Evolutionary conservation across 805 yeast genomes (phyloP).

Genomic region (Schizosaccharomyces osmophilus): DNA sequence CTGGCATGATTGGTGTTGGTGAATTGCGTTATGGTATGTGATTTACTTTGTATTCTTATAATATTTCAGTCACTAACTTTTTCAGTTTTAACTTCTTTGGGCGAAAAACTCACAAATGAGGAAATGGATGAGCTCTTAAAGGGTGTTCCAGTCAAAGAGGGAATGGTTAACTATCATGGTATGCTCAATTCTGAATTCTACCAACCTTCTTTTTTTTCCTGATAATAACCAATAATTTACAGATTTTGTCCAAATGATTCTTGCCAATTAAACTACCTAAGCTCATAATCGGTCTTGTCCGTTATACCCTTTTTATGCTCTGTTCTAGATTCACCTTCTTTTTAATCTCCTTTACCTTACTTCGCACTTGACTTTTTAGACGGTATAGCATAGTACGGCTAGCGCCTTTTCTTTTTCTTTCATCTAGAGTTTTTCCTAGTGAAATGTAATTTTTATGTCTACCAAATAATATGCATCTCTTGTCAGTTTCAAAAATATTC

Average conservation of each 20-base stretch:
- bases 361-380: no score
- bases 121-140: constrained; percentile 92
- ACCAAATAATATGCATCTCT: no score
- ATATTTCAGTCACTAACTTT: neutral
- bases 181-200: constrained; percentile 2
- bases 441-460: no score
- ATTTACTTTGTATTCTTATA: neutral
- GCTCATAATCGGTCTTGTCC: no score
- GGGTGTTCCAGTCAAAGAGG: constrained; percentile 83
- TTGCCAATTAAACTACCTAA: constrained; percentile 6
- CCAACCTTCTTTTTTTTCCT: neutral
- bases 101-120: constrained; percentile 70
- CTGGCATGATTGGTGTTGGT: constrained; percentile 93
- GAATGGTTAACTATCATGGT: constrained; percentile 76
- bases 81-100: constrained; percentile 65
- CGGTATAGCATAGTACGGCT: no score
- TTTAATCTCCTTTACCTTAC: no score
- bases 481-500: no score
- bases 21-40: constrained; percentile 54
- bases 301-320: no score
- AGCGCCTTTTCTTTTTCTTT: no score
- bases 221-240: neutral
- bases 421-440: no score
- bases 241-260: constrained; percentile 10
- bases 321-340: no score